Evolutionary conservation across 1,284 basidiomycete genomes (phyloP), one percentile per base, ranked within the genome.

Genomic region (Tylopilus sp.): DNA sequence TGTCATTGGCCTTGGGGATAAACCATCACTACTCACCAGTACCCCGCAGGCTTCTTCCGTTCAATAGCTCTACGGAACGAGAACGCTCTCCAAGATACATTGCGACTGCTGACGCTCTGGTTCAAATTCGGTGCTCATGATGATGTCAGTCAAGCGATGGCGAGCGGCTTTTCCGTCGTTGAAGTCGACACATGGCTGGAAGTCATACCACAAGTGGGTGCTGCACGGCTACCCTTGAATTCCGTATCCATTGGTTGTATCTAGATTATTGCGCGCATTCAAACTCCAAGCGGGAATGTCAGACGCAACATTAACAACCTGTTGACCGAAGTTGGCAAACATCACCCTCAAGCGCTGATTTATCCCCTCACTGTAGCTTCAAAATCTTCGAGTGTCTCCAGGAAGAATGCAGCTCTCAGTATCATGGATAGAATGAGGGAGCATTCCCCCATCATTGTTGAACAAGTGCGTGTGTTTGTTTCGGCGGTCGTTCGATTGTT

Each of bases 151-250:
- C 79, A 90, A 59, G 92, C 94, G 0, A 95, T 99, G 74, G 82
- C 81, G 44, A 84, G 77, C 53, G 97, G 96, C 1, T 94, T 98
- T 70, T 81, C 83, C 2, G 86, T 83, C 26, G 92, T 99, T 44
- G 92, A 92, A 63, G 86, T 99, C 43, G 95, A 99, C 64, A 98
- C 96, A 0, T 99, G 97, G 97, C 78, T 99, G 31, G 95, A 98
- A 62, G 97, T 99, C 54, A 94, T 99, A 53, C 97, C 97, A 34
- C 95, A 96, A 78, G 92, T 90, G 65, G 53, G 74, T 53, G 23
- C 19, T 49, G 18, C 6, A 28, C 12, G 16, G 18, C 30, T 25
- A 34, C 16, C 26, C 25, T 19, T 37, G 37, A 30, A 50, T 28
- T 16, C 12, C 38, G 30, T 15, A 18, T 19, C 34, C 9, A 45